These are phyloP conservation scores for Vigna trinervia DNA, from an alignment of 306 rosid species.

Conservation along the genomic window DNA sequence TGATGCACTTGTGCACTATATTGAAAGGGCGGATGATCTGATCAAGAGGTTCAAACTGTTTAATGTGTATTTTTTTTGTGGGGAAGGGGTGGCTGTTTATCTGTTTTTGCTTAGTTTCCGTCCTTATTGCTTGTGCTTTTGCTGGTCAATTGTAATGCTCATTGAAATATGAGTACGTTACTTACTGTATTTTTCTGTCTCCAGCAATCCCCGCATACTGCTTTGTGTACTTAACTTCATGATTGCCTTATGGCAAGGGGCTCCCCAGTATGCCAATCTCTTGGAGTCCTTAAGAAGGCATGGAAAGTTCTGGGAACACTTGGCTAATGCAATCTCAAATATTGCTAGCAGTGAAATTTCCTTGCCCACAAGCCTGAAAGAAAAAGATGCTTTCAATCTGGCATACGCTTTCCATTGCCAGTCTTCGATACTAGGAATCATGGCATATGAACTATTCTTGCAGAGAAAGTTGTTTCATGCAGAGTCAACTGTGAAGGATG, in stretches of 20 bases:
- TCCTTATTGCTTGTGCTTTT: constrained; percentile 6
- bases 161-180: constrained; percentile 30
- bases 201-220: constrained; percentile 73
- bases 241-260: constrained; percentile 88
- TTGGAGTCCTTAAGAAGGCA: constrained; percentile 68
- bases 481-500: constrained; percentile 65
- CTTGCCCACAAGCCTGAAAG: constrained; percentile 47
- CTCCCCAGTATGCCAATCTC: constrained; percentile 65
- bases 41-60: constrained; percentile 59
- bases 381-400: constrained; percentile 58
- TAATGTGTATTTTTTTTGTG: neutral
- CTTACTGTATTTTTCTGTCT: constrained; percentile 43
- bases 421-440: constrained; percentile 71
- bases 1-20: constrained; percentile 61
- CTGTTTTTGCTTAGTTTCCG: constrained; percentile 18
- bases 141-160: constrained; percentile 4
- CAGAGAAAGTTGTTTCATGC: constrained; percentile 78
- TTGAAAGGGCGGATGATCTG: constrained; percentile 58
- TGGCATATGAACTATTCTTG: constrained; percentile 82
- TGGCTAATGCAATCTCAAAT: constrained; percentile 57
- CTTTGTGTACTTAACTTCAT: constrained; percentile 76
- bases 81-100: constrained; percentile 15
- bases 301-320: constrained; percentile 63
- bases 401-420: constrained; percentile 73
- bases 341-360: constrained; percentile 51